Base-by-base conservation (phyloP, 352 stramenopile genomes). In the Phytophthora multivora region DNA sequence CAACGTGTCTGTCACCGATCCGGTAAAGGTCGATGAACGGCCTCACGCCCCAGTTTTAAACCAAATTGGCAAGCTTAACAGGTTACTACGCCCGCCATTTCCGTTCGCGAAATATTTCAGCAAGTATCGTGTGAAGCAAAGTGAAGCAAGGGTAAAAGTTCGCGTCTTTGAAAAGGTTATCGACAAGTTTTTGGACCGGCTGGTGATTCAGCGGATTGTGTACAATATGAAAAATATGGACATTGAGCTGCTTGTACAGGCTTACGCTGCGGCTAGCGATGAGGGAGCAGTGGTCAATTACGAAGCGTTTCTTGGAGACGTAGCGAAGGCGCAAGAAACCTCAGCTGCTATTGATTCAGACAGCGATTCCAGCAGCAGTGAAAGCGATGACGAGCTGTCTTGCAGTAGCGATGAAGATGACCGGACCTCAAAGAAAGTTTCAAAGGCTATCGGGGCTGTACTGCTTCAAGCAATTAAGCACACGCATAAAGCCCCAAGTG, bases 211-310 rank as follows among this genome's bases (percentile, higher is more conserved):
- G 38, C 69, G 66, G 8, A 60, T 90, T 3, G 51, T 77, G 1
- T 89, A 86, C 66, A 83, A 87, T 40, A 91, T 93, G 78, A 72
- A 86, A 5, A 64, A 81, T 40, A 68, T 93, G 60, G 82, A 90
- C 46, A 65, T 78, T 4, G 69, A 83, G 36, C 38, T 80, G 16
- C 59, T 92, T 21, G 59, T 64, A 0, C 47, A 73, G 2, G 30
- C 38, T 13, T 88, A 86, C 50, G 51, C 59, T 25, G 51, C 53
- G 25, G 21, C 56, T 23, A 61, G 52, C 7, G 60, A 71, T 3
- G 71, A 73, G 16, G 51, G 58, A 13, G 33, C 58, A 26, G 51
- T 74, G 11, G 65, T 90, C 30, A 75, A 84, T 38, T 90, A 77
- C 25, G 71, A 75, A 18, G 48, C 55, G 4, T 93, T 93, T 46